phyloP scores from a whole-genome alignment of 495 filamentous ascomycete genomes.

The Podospora conica region DNA sequence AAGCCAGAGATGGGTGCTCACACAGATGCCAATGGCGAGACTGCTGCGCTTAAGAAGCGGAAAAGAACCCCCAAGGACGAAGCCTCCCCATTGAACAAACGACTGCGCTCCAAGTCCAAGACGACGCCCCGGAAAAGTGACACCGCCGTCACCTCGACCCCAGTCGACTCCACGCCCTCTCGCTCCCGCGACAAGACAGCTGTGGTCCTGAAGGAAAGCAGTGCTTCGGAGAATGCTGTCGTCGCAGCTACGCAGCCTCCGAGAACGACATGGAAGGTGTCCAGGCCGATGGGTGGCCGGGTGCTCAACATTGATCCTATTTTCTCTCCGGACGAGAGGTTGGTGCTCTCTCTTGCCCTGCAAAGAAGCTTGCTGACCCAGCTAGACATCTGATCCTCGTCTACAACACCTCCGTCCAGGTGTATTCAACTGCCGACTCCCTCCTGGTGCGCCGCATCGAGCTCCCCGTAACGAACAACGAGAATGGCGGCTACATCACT shows the following conservation, averaged over 20 bases:
- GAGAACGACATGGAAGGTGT: slow-evolving; percentile 47
- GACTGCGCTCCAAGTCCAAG: slow-evolving; percentile 23
- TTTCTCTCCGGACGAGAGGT: slow-evolving; percentile 78
- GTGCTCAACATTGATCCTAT: slow-evolving; percentile 70
- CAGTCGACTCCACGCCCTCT: not conserved
- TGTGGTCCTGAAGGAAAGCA: not conserved
- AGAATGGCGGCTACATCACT: slow-evolving; percentile 35
- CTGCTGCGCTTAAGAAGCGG: slow-evolving; percentile 29
- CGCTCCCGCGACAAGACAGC: not conserved
- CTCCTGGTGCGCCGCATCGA: slow-evolving; percentile 62
- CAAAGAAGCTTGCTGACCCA: slow-evolving; percentile 27
- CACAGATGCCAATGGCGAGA: slow-evolving; percentile 25
- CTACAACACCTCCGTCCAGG: slow-evolving; percentile 57
- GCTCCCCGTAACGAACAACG: slow-evolving; percentile 24
- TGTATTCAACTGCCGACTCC: slow-evolving; percentile 77
- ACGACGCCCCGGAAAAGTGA: slow-evolving; percentile 9
- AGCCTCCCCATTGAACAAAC: slow-evolving; percentile 19
- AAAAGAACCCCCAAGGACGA: slow-evolving; percentile 32
- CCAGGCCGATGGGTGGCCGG: slow-evolving; percentile 58
- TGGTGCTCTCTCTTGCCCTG: slow-evolving; percentile 22
- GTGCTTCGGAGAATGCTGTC: too few species aligned
- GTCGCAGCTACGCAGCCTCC: not conserved
- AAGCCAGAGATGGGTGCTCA: slow-evolving; percentile 16
- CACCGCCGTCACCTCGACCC: not conserved
- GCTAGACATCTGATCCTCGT: slow-evolving; percentile 62